Percentiles rank a stretch among this genome's conserved stretches.
phyloP scores from a whole-genome alignment of 2,329 filamentous ascomycete species.

The Rhinocladiella mackenziei region DNA sequence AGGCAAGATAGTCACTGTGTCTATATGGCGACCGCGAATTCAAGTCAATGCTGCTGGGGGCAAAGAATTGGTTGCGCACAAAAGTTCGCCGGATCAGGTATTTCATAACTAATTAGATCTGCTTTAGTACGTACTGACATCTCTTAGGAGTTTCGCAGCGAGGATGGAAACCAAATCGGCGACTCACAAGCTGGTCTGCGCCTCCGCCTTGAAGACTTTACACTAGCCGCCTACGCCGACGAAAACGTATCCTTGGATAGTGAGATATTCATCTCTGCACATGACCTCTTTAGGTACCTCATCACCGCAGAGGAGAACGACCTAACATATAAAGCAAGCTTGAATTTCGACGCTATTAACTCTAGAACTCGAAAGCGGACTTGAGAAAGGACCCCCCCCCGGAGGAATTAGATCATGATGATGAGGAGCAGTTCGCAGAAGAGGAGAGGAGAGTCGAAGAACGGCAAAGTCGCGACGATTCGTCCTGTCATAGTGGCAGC shows the following conservation, averaged over 20 bases:
- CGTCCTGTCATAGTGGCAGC: too few species aligned
- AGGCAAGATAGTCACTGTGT: slow-evolving; percentile 31
- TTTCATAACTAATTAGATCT: slow-evolving; percentile 6
- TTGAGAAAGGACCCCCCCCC: too few species aligned
- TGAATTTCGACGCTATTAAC: too few species aligned
- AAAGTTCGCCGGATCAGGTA: slow-evolving; percentile 18
- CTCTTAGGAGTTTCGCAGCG: slow-evolving; percentile 31
- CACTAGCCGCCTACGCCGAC: slow-evolving; percentile 24
- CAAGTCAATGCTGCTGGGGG: slow-evolving; percentile 25
- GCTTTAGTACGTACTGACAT: slow-evolving; percentile 9
- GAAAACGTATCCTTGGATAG: slow-evolving; percentile 13
- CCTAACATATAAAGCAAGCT: too few species aligned
- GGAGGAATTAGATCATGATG: too few species aligned
- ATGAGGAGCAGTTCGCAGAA: too few species aligned
- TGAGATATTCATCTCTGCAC: slow-evolving; percentile 17
- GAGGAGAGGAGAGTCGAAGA: too few species aligned
- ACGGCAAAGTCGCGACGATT: too few species aligned
- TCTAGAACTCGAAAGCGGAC: too few species aligned
- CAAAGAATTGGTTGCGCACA: slow-evolving; percentile 22
- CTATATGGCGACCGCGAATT: slow-evolving; percentile 32
- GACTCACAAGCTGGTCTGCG: slow-evolving; percentile 26
- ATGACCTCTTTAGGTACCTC: slow-evolving; percentile 18
- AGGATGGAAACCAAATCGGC: slow-evolving; percentile 23
- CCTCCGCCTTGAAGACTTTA: slow-evolving; percentile 30
- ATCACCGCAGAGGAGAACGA: slow-evolving; percentile 19